These are phyloP conservation scores for Blastomyces gilchristii DNA, from an alignment of 2,329 filamentous ascomycete genomes.

Conservation along the genomic window DNA sequence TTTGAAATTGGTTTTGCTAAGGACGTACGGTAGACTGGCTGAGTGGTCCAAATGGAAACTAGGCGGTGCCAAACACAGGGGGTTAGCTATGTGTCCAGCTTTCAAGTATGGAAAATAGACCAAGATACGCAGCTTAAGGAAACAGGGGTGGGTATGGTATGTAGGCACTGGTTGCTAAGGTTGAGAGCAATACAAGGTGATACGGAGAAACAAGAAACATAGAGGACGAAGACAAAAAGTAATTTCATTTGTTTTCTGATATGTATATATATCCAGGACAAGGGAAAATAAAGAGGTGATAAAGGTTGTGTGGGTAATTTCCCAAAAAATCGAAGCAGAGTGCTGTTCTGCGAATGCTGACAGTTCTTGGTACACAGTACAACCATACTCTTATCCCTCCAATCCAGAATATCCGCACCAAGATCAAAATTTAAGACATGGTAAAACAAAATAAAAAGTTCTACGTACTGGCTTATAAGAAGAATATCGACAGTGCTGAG, in stretches of 20 bases:
- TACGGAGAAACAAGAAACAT: slow-evolving; percentile 15
- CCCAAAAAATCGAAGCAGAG: background rate
- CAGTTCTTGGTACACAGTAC: background rate
- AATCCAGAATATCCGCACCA: slow-evolving; percentile 2
- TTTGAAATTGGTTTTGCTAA: slow-evolving; percentile 95
- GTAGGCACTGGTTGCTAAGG: background rate
- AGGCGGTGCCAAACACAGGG: slow-evolving; percentile 16
- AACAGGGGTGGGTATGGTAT: background rate
- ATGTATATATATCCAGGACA: slow-evolving; percentile 24
- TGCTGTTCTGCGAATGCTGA: background rate
- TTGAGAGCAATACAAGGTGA: slow-evolving; percentile 7
- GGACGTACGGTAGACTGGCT: slow-evolving; percentile 93
- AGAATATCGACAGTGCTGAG: slow-evolving; percentile 94
- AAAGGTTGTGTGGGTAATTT: slow-evolving; percentile 9
- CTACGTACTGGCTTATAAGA: slow-evolving; percentile 95
- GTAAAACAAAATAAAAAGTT: slow-evolving; percentile 16
- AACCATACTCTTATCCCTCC: background rate
- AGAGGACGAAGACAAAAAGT: slow-evolving; percentile 9
- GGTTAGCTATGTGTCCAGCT: slow-evolving; percentile 11
- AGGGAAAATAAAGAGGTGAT: slow-evolving; percentile 6
- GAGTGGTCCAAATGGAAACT: slow-evolving; percentile 99
- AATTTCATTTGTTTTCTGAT: slow-evolving; percentile 29
- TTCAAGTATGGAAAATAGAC: background rate
- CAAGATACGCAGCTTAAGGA: background rate
- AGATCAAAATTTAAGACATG: background rate